Base-by-base conservation (phyloP, 352 stramenopile species). In the Thalassiosira exigua region DNA sequence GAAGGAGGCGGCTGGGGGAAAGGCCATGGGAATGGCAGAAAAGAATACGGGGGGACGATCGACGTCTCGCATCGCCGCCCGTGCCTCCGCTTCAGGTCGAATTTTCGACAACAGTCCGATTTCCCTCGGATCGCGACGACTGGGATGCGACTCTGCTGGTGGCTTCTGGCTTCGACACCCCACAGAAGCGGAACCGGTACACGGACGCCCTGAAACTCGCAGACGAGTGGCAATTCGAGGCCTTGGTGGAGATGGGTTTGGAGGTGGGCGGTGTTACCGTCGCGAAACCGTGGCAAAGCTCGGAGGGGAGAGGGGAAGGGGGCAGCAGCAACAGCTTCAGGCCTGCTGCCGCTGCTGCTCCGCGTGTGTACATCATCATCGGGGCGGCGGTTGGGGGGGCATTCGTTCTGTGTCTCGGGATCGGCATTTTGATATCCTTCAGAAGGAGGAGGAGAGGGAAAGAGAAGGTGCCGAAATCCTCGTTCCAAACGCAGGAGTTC, bases 111-210 rank as follows among this genome's bases (percentile, higher is more conserved):
- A 9, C n/a, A 9, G 48, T 77, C 52, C 1, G 21, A 36, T 77
- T 77, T 22, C n/a, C 21, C 29, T 77, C 58, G 19, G 21, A 29
- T 3, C n/a, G 33, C 22, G 22, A 46, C 12, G 36, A 61, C n/a
- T 68, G 56, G 60, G 44, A 80, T 22, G 22, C 61, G 2, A 70
- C 17, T 32, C 21, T 69, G 21, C 59, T 80, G 21, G 61, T 80
- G 4, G 27, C 41, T 36, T 36, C 52, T n/a, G 71, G 71, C 3
- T 80, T 80, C 30, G 39, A 21, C 26, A 62, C 71, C 1, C 22
- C 46, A 14, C 21, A 51, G n/a, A 24, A 62, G 21, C 71, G 73
- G 39, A 24, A 27, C 9, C 4, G 27, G n/a, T 80, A 80, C 30
- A 48, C 73, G 1, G 66, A 62, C 17, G 30, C 30, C 14, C 58